Base-by-base conservation (phyloP, 305 asterid genomes). In the Fraxinus xanthoxyloides region DNA sequence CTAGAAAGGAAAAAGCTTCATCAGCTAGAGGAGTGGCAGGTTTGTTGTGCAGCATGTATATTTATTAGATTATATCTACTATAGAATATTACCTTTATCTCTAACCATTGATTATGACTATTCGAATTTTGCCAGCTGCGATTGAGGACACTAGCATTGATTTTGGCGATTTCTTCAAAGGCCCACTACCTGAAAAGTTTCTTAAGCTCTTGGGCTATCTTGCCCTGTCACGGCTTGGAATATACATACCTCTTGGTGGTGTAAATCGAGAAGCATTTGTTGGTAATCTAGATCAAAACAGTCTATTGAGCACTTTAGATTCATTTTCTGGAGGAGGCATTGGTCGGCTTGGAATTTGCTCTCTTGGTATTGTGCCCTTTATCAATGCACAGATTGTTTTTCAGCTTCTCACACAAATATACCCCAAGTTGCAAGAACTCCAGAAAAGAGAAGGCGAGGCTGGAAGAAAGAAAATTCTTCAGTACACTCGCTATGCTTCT, bases 281-380 rank as follows among this genome's bases (percentile, higher is more conserved):
- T 79, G 98, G 99, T 77, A 94, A 93, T 91, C 85, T 94, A 26
- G 99, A 95, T 84, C 95, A 92, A 59, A 95, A 95, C 87, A 95
- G 97, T 84, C 86, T 95, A 69, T 88, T 94, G 90, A 91, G 97
- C 86, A 94, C 99, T 84, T 88, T 95, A 56, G 98, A 95, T 88
- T 93, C 97, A 9, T 94, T 94, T 90, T 95, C 99, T 81, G 99
- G 99, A 80, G 99, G 99, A 38, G 99, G 99, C 75, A 95, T 95
- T 81, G 99, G 99, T 83, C 93, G 99, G 61, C 97, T 95, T 84
- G 99, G 99, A 77, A 90, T 95, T 54, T 93, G 97, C 79, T 95
- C 99, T 54, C 97, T 95, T 43, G 99, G 99, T 80, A 95, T 95
- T 75, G 97, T 95, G 85, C 99, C 99, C 15, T 95, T 95, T 84